Evolutionary conservation across 352 stramenopile species (phyloP), one percentile per base, ranked within the genome.

Genomic region (Aphanomyces cochlioides): DNA sequence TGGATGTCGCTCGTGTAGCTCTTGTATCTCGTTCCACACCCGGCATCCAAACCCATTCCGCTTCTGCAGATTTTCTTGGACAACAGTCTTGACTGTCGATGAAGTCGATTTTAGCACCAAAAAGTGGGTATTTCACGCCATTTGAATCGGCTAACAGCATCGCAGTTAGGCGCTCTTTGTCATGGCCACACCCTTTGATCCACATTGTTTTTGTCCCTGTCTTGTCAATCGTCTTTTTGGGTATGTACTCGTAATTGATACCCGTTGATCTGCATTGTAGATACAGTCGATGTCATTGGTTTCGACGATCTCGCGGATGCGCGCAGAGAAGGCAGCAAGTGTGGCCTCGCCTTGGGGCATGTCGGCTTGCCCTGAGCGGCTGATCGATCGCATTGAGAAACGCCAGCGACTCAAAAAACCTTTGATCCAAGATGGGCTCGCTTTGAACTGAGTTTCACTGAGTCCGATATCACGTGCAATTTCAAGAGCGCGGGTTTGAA

Each of bases 181-280:
- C 69, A n/a, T 72, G 64, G 5, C 68, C 69, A 7, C 5, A 43
- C 47, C 65, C 73, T 3, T 68, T 50, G 5, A 78, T 67, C 72
- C 74, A 79, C 2, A 79, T 2, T 12, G 69, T 79, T 43, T 76
- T 79, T 4, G 39, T 28, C 1, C 69, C 69, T 2, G 47, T 58
- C 13, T 17, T 17, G 17, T 60, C 72, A 2, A 84, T 53, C 6
- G 67, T 80, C 15, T 67, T 71, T 59, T 75, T 75, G 0, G 74
- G 67, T 1, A 79, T 39, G 53, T 79, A 81, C 41, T 82, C 69
- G 57, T 80, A 75, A 40, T 67, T 75, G 0, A 79, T 56, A 2
- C 64, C 68, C 40, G 65, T 72, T 77, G 72, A 48, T 81, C 69
- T 0, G 73, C 76, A 47, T 78, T 81, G 59, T 67, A 78, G 34